Evolutionary conservation across 129 eudicot species (phyloP).

Genomic region (Saussurea involucrata): DNA sequence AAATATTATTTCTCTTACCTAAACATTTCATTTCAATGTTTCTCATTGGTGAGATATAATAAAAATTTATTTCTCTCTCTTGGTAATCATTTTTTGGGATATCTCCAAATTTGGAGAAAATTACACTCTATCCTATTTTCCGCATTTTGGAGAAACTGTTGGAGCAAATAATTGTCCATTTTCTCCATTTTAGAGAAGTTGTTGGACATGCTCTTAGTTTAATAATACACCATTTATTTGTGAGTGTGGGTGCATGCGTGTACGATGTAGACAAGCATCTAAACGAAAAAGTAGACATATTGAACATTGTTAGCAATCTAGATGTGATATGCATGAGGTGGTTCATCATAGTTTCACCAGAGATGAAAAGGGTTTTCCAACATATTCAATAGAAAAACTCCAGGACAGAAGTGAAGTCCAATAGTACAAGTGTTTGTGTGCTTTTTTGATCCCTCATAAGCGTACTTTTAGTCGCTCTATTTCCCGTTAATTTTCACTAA

Average conservation of each 20-base stretch:
- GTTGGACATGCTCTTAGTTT: too few species aligned
- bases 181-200: too few species aligned
- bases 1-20: too few species aligned
- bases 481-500: conserved; percentile 6
- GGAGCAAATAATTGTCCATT: too few species aligned
- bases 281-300: conserved; percentile 16
- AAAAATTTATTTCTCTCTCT: too few species aligned
- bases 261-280: conserved; percentile 31
- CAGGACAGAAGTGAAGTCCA: conserved; percentile 6
- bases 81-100: too few species aligned
- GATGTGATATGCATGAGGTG: conserved; percentile 17
- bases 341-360: conserved; percentile 9
- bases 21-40: too few species aligned
- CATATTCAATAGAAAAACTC: conserved; percentile 25
- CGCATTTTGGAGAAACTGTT: too few species aligned
- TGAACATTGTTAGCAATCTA: conserved; percentile 5
- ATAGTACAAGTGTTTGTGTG: conserved; percentile 3
- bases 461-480: background rate
- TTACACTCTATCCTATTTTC: too few species aligned
- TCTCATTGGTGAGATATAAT: too few species aligned
- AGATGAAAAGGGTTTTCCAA: conserved; percentile 11
- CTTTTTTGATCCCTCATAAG: conserved; percentile 14
- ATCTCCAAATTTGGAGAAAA: too few species aligned
- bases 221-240: background rate
- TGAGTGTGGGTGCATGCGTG: conserved; percentile 6